These are phyloP conservation scores for Gryganskiella cystojenkinii DNA, from an alignment of 192 early-diverging fungal genomes.

Conservation along the genomic window DNA sequence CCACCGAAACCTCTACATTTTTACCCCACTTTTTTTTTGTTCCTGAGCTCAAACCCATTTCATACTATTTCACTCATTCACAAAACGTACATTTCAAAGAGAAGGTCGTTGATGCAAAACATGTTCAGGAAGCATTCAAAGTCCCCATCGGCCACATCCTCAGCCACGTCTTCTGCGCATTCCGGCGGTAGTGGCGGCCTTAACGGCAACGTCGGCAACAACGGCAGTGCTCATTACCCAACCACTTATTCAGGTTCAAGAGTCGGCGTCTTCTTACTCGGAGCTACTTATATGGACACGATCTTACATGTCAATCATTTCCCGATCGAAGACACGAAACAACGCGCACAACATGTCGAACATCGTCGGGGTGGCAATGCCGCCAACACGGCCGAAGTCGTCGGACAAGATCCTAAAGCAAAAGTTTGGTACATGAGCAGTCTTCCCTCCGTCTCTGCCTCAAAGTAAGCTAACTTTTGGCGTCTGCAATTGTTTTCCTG, in stretches of 20 bases:
- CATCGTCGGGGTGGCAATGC: slow-evolving; percentile 74
- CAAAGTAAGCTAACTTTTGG: slow-evolving; percentile 49
- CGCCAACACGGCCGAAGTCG: slow-evolving; percentile 65
- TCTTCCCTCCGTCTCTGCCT: slow-evolving; percentile 56
- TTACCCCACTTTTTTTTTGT: too few relatives aligned
- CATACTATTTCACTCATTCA: not conserved
- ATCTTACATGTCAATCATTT: slow-evolving; percentile 69
- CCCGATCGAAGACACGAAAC: slow-evolving; percentile 70
- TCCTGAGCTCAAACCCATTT: too few relatives aligned
- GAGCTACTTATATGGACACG: slow-evolving; percentile 70
- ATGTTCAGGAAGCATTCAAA: slow-evolving; percentile 34
- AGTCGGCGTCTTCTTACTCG: slow-evolving; percentile 56
- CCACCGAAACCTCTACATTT: too few relatives aligned
- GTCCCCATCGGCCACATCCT: slow-evolving; percentile 17
- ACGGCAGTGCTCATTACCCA: too few relatives aligned
- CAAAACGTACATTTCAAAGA: too few relatives aligned
- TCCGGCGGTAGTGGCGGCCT: slow-evolving; percentile 4
- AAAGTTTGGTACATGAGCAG: slow-evolving; percentile 63
- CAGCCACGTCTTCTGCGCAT: slow-evolving; percentile 12
- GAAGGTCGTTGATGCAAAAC: slow-evolving; percentile 26
- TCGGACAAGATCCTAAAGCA: slow-evolving; percentile 60
- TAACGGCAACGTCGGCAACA: too few relatives aligned
- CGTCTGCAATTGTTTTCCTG: not conserved
- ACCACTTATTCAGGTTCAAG: slow-evolving; percentile 3
- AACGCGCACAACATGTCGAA: slow-evolving; percentile 65